Evolutionary conservation across 768 basidiomycete species (phyloP).

Genomic region (Macrocybe gigantea): DNA sequence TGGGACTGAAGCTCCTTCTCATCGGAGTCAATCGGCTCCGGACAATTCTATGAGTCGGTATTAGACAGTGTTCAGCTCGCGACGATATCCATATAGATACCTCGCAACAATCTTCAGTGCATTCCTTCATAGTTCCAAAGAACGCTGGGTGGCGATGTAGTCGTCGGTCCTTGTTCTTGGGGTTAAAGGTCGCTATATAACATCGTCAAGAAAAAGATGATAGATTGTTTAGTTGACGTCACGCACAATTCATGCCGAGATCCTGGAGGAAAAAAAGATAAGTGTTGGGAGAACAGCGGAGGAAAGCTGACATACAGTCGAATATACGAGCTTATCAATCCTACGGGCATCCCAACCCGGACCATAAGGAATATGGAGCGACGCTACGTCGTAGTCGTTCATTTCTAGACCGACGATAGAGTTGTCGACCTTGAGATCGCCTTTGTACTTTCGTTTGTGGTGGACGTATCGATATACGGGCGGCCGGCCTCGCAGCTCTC

Average conservation of each 20-base stretch:
- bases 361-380: slow-evolving; percentile 56
- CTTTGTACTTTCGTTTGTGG: slow-evolving; percentile 39
- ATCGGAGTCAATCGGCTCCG: slow-evolving; percentile 48
- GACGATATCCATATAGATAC: slow-evolving; percentile 17
- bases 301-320: slow-evolving; percentile 34
- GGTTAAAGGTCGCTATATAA: slow-evolving; percentile 49
- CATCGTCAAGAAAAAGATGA: neutral
- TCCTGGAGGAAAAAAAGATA: slow-evolving; percentile 27
- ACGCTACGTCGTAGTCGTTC: slow-evolving; percentile 51
- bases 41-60: slow-evolving; percentile 38
- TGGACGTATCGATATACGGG: slow-evolving; percentile 20
- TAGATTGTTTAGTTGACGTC: neutral
- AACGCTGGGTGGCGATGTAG: slow-evolving; percentile 62
- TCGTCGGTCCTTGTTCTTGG: slow-evolving; percentile 52
- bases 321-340: slow-evolving; percentile 52
- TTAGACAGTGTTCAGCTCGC: neutral
- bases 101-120: slow-evolving; percentile 59
- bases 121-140: slow-evolving; percentile 53
- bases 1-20: slow-evolving; percentile 45
- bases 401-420: slow-evolving; percentile 41
- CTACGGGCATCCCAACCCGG: slow-evolving; percentile 52
- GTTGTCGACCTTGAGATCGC: slow-evolving; percentile 45
- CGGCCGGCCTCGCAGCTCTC: slow-evolving; percentile 45
- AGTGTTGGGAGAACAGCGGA: neutral
- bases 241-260: slow-evolving; percentile 52